Percentiles rank a stretch among this genome's conserved stretches.
Conservation (phyloP, 257 asterid genomes). For the Primulina huaijiensis region DNA sequence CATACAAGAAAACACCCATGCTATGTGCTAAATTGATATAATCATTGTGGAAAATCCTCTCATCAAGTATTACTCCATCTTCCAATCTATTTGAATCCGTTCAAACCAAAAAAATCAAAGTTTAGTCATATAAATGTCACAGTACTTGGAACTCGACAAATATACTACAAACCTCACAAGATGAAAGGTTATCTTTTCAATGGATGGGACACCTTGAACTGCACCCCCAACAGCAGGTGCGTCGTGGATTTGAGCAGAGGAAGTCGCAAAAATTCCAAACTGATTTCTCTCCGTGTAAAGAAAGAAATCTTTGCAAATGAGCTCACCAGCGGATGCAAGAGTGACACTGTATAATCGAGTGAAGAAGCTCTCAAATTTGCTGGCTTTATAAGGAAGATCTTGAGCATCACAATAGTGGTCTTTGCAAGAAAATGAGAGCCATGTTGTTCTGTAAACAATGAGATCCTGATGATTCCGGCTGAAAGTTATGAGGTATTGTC, state of each 20-base stretch:
- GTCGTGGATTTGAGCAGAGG: conserved; percentile 81
- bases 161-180: conserved; percentile 68
- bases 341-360: conserved; percentile 65
- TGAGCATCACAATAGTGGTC: conserved; percentile 56
- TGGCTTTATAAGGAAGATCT: conserved; percentile 78
- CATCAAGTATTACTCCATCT: conserved; percentile 84
- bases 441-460: conserved; percentile 85
- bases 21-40: conserved; percentile 83
- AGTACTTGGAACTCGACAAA: conserved; percentile 21
- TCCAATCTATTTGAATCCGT: conserved; percentile 55
- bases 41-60: conserved; percentile 82
- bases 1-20: conserved; percentile 90
- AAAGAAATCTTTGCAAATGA: conserved; percentile 93
- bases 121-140: conserved; percentile 3
- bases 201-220: conserved; percentile 80
- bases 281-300: conserved; percentile 67
- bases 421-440: conserved; percentile 85
- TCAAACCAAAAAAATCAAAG: conserved; percentile 22
- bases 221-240: conserved; percentile 92
- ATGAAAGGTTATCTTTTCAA: conserved; percentile 88
- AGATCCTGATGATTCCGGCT: conserved; percentile 91
- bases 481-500: conserved; percentile 83
- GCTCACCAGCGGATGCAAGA: conserved; percentile 83
- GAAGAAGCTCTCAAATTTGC: conserved; percentile 85
- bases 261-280: conserved; percentile 89